Evolutionary conservation across 352 stramenopile genomes (phyloP).

Genomic region (Pythium insidiosum): DNA sequence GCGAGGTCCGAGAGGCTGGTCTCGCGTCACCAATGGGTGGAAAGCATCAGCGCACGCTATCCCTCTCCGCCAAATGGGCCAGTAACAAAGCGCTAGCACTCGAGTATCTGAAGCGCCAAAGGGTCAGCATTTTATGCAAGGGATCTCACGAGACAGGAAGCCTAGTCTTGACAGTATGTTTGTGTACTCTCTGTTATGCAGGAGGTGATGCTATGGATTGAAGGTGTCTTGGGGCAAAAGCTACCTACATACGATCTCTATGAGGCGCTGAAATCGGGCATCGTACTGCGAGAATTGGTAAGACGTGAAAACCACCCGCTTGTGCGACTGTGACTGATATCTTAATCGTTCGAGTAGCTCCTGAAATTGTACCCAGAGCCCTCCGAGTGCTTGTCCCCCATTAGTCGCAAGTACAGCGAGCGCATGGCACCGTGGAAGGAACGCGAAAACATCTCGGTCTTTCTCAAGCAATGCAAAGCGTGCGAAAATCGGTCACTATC

Average conservation of each 20-base stretch:
- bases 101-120: conserved; percentile 64
- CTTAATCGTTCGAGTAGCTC: no score
- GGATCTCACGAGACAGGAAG: no score
- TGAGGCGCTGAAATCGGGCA: conserved; percentile 59
- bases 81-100: conserved; percentile 64
- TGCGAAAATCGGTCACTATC: conserved; percentile 14
- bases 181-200: no score
- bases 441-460: conserved; percentile 77
- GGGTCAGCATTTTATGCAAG: no score
- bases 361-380: conserved; percentile 44
- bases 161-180: no score
- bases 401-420: conserved; percentile 62
- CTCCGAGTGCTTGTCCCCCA: conserved; percentile 46
- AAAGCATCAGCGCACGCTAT: conserved; percentile 61
- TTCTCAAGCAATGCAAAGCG: conserved; percentile 77
- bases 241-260: conserved; percentile 46
- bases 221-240: conserved; percentile 50
- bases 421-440: conserved; percentile 81
- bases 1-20: conserved; percentile 10
- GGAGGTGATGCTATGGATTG: conserved; percentile 70
- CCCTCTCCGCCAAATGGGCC: conserved; percentile 68
- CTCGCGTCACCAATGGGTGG: conserved; percentile 47
- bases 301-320: no score
- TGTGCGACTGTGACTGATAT: no score
- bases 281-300: conserved; percentile 70